A percentile compares a stretch with the other conserved stretches of the same genome.
Evolutionary conservation across 371 early-diverging fungal species (phyloP).

Genomic region (Circinella minor): DNA sequence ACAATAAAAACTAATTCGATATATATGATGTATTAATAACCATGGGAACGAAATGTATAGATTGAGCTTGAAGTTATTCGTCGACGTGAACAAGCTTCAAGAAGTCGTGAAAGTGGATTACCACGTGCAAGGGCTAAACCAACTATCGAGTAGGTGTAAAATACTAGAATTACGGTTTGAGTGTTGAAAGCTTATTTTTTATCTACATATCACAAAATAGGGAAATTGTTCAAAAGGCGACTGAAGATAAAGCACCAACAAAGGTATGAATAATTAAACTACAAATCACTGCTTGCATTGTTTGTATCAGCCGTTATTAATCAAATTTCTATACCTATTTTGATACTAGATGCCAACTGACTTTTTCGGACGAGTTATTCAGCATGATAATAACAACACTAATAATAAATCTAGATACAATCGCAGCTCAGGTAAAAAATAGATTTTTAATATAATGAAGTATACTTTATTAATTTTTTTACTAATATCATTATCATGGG

Average conservation of each 20-base stretch:
- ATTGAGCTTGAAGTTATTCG: conserved; percentile 66
- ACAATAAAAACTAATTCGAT: neutral
- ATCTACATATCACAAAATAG: neutral
- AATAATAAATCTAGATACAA: conserved; percentile 18
- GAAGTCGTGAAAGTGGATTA: conserved; percentile 5
- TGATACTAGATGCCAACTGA: conserved; percentile 38
- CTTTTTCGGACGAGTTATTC: conserved; percentile 71
- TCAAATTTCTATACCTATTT: neutral
- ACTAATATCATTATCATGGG: too few species aligned
- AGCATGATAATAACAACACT: conserved; percentile 9
- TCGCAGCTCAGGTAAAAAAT: conserved; percentile 10
- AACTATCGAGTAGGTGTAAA: conserved; percentile 3
- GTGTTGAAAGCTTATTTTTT: conserved; percentile 3
- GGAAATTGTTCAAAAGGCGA: conserved; percentile 1
- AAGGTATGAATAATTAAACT: neutral
- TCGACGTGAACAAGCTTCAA: conserved; percentile 46
- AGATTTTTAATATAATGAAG: too few species aligned
- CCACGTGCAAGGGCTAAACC: neutral
- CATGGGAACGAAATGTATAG: conserved; percentile 25
- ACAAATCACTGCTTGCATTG: too few species aligned
- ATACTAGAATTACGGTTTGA: neutral
- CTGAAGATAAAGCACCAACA: conserved; percentile 11
- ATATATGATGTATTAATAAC: neutral
- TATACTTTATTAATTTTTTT: too few species aligned
- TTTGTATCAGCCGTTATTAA: neutral